Conservation (phyloP, 1,284 basidiomycete species). For the Fistulinella cinereoalba region DNA sequence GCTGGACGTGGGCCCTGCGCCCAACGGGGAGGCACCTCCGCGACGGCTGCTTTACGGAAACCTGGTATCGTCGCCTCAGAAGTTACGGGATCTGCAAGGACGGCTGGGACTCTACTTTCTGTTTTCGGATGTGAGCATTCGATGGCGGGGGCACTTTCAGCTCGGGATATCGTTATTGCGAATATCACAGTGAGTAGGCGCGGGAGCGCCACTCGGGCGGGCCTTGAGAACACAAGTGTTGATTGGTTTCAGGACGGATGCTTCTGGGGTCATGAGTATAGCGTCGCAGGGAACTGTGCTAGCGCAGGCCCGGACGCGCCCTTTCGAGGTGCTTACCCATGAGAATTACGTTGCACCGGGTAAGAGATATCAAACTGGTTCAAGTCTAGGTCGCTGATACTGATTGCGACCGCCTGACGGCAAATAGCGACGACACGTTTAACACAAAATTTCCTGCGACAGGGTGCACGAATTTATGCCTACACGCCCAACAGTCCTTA, state of each 20-base stretch:
- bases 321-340: slow-evolving; percentile 75
- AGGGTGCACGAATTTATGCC: slow-evolving; percentile 73
- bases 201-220: slow-evolving; percentile 14
- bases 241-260: slow-evolving; percentile 42
- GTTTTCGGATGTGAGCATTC: slow-evolving; percentile 86
- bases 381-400: slow-evolving; percentile 14
- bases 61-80: slow-evolving; percentile 76
- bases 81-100: slow-evolving; percentile 74
- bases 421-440: slow-evolving; percentile 37
- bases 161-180: slow-evolving; percentile 73
- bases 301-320: slow-evolving; percentile 63
- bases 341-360: slow-evolving; percentile 75
- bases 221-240: slow-evolving; percentile 17
- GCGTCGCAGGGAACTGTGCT: slow-evolving; percentile 57
- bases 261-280: slow-evolving; percentile 46
- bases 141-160: slow-evolving; percentile 72
- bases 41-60: slow-evolving; percentile 78
- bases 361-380: slow-evolving; percentile 42
- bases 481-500: slow-evolving; percentile 39
- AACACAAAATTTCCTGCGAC: slow-evolving; percentile 70
- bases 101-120: slow-evolving; percentile 80
- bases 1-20: slow-evolving; percentile 54
- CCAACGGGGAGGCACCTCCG: slow-evolving; percentile 44
- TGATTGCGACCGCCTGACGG: slow-evolving; percentile 23
- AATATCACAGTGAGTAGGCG: slow-evolving; percentile 67